Evolutionary conservation across 805 yeast species (phyloP).

Genomic region (Hanseniaspora hatyaiensis): DNA sequence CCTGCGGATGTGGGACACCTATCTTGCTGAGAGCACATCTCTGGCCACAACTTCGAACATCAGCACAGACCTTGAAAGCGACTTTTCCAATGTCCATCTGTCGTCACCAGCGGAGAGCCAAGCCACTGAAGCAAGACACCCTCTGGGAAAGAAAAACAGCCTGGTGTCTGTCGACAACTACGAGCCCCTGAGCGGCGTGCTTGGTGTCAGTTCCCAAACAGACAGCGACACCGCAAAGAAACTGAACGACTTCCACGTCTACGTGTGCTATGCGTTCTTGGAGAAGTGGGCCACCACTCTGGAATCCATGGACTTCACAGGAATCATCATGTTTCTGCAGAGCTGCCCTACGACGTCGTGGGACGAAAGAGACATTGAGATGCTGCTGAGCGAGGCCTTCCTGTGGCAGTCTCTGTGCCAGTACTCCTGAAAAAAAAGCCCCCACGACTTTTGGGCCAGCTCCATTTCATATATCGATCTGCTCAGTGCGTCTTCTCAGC

Average conservation of each 20-base stretch:
- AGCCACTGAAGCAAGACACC: too few relatives aligned
- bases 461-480: too few relatives aligned
- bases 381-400: slow-evolving; percentile 86
- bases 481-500: too few relatives aligned
- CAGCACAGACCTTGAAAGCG: neutral
- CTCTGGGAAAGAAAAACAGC: neutral
- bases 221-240: slow-evolving; percentile 19
- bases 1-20: slow-evolving; percentile 96
- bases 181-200: too few relatives aligned
- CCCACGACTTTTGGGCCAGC: too few relatives aligned
- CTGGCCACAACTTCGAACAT: too few relatives aligned
- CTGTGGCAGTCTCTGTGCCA: slow-evolving; percentile 92
- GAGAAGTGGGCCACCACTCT: slow-evolving; percentile 74
- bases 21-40: slow-evolving; percentile 57
- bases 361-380: slow-evolving; percentile 82
- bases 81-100: neutral
- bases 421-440: slow-evolving; percentile 57
- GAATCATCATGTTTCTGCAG: slow-evolving; percentile 80
- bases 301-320: slow-evolving; percentile 84
- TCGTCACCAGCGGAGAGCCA: too few relatives aligned
- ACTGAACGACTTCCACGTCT: slow-evolving; percentile 80
- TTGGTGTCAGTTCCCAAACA: neutral
- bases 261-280: slow-evolving; percentile 93
- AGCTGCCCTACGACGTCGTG: slow-evolving; percentile 77
- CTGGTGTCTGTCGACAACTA: neutral